Evolutionary conservation across 306 rosid genomes (phyloP).

Genomic region (Rosa chinensis): DNA sequence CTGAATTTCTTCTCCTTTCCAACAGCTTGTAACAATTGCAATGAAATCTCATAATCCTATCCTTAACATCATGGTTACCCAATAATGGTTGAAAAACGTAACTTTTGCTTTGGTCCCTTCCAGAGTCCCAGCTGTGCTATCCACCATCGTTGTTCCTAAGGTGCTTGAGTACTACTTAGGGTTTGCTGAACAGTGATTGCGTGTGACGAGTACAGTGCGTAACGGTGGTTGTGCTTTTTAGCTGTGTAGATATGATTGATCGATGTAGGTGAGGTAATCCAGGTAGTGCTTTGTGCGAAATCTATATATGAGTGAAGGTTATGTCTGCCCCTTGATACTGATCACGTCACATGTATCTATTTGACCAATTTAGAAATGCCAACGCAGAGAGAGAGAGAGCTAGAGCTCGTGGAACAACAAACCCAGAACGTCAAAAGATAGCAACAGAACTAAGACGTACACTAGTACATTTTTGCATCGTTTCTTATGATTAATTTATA

Average conservation of each 20-base stretch:
- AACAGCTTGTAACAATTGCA: not conserved
- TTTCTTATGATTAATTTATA: not conserved
- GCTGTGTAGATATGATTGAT: not conserved
- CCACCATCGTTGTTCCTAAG: not conserved
- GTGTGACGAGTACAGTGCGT: not conserved
- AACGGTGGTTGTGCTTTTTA: not conserved
- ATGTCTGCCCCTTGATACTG: not conserved
- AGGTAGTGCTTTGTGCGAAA: not conserved
- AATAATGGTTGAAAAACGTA: not conserved
- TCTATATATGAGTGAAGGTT: not conserved
- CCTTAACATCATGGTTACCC: not conserved
- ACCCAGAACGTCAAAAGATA: not conserved
- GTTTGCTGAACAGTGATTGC: not conserved
- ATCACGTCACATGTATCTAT: constrained; percentile 2
- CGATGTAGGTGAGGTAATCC: not conserved
- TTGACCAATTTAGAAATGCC: not conserved
- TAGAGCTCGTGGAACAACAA: not conserved
- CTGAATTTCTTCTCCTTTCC: no score
- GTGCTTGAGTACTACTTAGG: not conserved
- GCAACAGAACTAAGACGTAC: not conserved
- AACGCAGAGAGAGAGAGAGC: not conserved
- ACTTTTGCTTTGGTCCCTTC: not conserved
- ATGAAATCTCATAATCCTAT: not conserved
- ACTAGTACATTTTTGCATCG: not conserved
- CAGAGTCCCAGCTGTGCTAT: not conserved